Percentiles rank a stretch among this genome's conserved stretches.
These are phyloP conservation scores for Zancudomyces culisetae DNA, from an alignment of 371 early-diverging fungal genomes.

Conservation along the genomic window DNA sequence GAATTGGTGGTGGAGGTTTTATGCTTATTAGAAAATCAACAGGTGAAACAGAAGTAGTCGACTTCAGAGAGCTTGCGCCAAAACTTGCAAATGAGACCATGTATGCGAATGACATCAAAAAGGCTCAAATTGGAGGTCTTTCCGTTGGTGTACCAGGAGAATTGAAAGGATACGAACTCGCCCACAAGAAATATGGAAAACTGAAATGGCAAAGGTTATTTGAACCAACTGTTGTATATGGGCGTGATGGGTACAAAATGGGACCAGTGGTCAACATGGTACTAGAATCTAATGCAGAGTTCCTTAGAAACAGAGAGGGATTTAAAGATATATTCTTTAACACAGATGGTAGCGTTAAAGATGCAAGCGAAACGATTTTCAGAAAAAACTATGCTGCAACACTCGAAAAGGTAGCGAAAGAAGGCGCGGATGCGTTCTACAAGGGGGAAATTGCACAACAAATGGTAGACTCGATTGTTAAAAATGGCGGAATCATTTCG, in stretches of 20 bases:
- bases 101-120: slow-evolving; percentile 41
- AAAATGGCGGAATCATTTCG: slow-evolving; percentile 65
- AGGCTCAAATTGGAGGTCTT: slow-evolving; percentile 56
- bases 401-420: slow-evolving; percentile 49
- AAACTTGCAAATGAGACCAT: slow-evolving; percentile 44
- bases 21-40: slow-evolving; percentile 66
- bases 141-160: slow-evolving; percentile 88
- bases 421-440: slow-evolving; percentile 81
- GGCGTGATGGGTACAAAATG: slow-evolving; percentile 44
- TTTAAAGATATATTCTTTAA: background rate
- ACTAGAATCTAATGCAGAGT: background rate
- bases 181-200: slow-evolving; percentile 55
- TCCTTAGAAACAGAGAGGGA: background rate
- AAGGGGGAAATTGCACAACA: slow-evolving; percentile 57
- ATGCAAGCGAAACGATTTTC: slow-evolving; percentile 47
- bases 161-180: slow-evolving; percentile 63
- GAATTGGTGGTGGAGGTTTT: slow-evolving; percentile 97
- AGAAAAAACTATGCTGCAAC: slow-evolving; percentile 62
- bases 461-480: slow-evolving; percentile 45
- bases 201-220: slow-evolving; percentile 76
- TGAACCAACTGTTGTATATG: slow-evolving; percentile 56
- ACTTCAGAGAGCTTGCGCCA: slow-evolving; percentile 87
- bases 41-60: slow-evolving; percentile 33
- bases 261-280: slow-evolving; percentile 1
- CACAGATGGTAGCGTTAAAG: background rate